Percentiles rank a stretch among this genome's conserved stretches.
Evolutionary conservation across 2,329 filamentous ascomycete species (phyloP).

Genomic region (Dothiorella sarmentorum): DNA sequence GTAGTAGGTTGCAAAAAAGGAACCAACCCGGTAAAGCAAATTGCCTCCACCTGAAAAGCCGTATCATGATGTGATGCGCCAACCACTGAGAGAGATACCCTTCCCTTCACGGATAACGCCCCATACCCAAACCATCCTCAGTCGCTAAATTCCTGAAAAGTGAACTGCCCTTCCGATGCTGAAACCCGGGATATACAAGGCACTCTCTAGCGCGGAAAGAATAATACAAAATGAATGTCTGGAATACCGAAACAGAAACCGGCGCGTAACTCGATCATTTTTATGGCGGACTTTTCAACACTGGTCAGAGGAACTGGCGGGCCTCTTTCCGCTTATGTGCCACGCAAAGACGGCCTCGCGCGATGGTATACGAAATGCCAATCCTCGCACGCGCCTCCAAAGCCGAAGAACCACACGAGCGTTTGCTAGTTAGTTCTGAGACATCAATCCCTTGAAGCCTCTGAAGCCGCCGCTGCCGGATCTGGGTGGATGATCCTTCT

Average conservation of each 20-base stretch:
- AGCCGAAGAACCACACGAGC: not conserved
- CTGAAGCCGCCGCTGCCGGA: slow-evolving; percentile 16
- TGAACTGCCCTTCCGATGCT: not conserved
- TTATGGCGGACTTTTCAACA: too few species aligned
- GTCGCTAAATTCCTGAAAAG: not conserved
- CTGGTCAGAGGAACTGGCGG: not conserved
- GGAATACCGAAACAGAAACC: too few species aligned
- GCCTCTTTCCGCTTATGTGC: not conserved
- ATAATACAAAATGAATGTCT: not conserved
- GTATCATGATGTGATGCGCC: not conserved
- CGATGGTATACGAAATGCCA: not conserved
- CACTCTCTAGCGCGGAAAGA: not conserved
- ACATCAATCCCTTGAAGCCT: slow-evolving; percentile 19
- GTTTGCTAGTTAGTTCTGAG: slow-evolving; percentile 2
- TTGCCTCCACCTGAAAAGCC: not conserved
- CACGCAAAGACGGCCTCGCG: not conserved
- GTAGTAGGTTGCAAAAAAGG: not conserved
- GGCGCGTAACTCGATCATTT: too few species aligned
- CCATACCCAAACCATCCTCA: too few species aligned
- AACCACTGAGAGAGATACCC: not conserved
- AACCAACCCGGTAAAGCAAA: not conserved
- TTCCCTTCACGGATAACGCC: not conserved
- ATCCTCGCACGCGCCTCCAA: not conserved
- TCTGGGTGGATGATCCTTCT: slow-evolving; percentile 25
- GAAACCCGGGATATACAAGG: not conserved